Percentiles rank a stretch among this genome's conserved stretches.
Evolutionary conservation across 1,139 yeast genomes (phyloP).

Genomic region (Kazachstania sp.): DNA sequence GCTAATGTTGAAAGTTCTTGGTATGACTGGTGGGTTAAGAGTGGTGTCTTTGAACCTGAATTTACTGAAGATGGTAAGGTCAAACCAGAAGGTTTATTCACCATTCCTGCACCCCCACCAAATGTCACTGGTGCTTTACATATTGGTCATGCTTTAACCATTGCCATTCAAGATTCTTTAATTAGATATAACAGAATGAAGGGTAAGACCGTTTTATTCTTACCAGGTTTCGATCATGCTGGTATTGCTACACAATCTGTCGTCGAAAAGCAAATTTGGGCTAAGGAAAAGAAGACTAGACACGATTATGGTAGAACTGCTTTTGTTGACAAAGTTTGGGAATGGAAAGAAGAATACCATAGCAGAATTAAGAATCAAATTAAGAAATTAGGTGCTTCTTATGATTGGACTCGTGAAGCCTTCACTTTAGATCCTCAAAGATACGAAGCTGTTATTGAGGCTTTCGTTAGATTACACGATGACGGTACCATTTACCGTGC

Average conservation of each 20-base stretch:
- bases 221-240: slow-evolving; percentile 98
- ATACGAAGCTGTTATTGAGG: slow-evolving; percentile 79
- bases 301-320: slow-evolving; percentile 93
- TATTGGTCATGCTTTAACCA: slow-evolving; percentile 96
- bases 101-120: slow-evolving; percentile 98
- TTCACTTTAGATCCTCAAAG: slow-evolving; percentile 74
- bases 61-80: slow-evolving; percentile 63
- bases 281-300: slow-evolving; percentile 78
- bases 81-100: slow-evolving; percentile 76
- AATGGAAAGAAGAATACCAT: slow-evolving; percentile 96
- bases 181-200: slow-evolving; percentile 94
- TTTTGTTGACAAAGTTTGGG: slow-evolving; percentile 87
- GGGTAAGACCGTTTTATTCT: slow-evolving; percentile 85
- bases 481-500: slow-evolving; percentile 96
- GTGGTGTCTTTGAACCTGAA: slow-evolving; percentile 85
- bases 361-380: slow-evolving; percentile 75
- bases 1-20: slow-evolving; percentile 91
- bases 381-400: slow-evolving; percentile 86
- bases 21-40: slow-evolving; percentile 95
- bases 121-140: slow-evolving; percentile 98
- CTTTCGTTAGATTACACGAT: slow-evolving; percentile 83
- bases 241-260: slow-evolving; percentile 99
- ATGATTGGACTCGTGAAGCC: slow-evolving; percentile 92
- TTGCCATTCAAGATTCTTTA: slow-evolving; percentile 87
- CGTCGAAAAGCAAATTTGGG: slow-evolving; percentile 94